Conservation (phyloP, 2,329 filamentous ascomycete species). For the Capronia americana region DNA sequence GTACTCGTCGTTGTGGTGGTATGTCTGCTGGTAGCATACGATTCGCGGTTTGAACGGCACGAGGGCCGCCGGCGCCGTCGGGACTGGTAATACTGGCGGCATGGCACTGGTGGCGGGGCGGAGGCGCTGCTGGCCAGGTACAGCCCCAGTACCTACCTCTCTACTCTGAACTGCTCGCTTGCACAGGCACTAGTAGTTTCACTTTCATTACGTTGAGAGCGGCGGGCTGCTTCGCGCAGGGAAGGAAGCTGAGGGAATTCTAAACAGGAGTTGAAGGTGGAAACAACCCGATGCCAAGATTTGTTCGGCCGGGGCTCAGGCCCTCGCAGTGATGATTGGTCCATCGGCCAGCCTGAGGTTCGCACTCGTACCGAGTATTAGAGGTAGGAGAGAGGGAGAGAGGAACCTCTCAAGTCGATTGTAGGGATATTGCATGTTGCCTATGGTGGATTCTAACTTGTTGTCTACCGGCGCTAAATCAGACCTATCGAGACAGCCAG, state of each 20-base stretch:
- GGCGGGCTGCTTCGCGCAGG: too few relatives aligned
- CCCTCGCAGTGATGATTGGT: too few relatives aligned
- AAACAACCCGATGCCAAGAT: too few relatives aligned
- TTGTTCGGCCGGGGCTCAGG: too few relatives aligned
- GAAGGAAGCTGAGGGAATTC: too few relatives aligned
- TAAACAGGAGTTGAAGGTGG: too few relatives aligned
- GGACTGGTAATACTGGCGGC: conserved; percentile 47
- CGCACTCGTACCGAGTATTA: too few relatives aligned
- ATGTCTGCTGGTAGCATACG: conserved; percentile 68
- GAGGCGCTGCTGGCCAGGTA: too few relatives aligned
- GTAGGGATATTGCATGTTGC: neutral
- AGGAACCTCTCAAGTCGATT: neutral
- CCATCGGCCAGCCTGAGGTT: too few relatives aligned
- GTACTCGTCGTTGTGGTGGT: conserved; percentile 62
- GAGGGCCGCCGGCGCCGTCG: conserved; percentile 12
- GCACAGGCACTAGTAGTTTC: too few relatives aligned
- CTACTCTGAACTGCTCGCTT: neutral
- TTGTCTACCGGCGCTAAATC: neutral
- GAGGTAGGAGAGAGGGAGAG: neutral
- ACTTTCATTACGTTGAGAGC: neutral
- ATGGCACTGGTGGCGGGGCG: conserved; percentile 37
- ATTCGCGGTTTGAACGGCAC: conserved; percentile 45
- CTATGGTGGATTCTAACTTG: neutral
- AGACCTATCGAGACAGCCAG: neutral
- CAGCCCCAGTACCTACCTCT: neutral